Conservation (phyloP, 1,139 yeast species). For the Kurtzmaniella quercitrusa region DNA sequence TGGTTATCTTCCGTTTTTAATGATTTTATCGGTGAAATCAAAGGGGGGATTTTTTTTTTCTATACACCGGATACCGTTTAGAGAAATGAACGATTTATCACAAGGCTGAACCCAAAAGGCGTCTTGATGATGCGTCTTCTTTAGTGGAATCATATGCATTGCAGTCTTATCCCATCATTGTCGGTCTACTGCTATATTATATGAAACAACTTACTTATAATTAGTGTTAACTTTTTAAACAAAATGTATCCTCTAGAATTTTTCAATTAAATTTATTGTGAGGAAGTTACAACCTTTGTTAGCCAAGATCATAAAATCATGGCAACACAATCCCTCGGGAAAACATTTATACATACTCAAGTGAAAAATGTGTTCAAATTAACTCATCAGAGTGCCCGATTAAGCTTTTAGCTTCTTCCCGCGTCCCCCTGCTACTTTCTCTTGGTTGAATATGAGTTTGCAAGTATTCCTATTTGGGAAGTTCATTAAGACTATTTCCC, state of each 20-base stretch:
- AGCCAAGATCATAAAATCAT: background rate
- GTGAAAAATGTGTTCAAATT: background rate
- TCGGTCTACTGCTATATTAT: no score
- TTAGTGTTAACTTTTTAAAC: no score
- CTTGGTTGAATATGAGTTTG: background rate
- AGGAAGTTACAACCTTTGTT: no score
- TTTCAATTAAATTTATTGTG: no score
- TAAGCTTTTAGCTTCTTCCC: background rate
- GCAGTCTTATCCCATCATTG: no score
- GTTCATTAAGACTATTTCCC: background rate
- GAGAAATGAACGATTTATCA: background rate
- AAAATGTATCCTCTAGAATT: no score
- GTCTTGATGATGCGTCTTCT: background rate
- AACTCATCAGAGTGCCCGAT: background rate
- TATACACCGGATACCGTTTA: background rate
- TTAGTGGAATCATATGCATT: background rate
- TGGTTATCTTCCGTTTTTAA: background rate
- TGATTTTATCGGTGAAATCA: background rate
- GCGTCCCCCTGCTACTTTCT: background rate
- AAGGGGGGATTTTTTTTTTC: background rate
- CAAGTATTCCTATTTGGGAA: conserved; percentile 3
- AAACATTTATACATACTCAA: background rate
- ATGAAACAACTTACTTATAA: no score
- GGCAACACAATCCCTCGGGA: background rate
- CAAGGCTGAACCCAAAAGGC: background rate